A percentile compares a stretch with the other conserved stretches of the same genome.
These are phyloP conservation scores for Pestalotiopsis sp. DNA, from an alignment of 2,329 filamentous ascomycete species.

Conservation along the genomic window DNA sequence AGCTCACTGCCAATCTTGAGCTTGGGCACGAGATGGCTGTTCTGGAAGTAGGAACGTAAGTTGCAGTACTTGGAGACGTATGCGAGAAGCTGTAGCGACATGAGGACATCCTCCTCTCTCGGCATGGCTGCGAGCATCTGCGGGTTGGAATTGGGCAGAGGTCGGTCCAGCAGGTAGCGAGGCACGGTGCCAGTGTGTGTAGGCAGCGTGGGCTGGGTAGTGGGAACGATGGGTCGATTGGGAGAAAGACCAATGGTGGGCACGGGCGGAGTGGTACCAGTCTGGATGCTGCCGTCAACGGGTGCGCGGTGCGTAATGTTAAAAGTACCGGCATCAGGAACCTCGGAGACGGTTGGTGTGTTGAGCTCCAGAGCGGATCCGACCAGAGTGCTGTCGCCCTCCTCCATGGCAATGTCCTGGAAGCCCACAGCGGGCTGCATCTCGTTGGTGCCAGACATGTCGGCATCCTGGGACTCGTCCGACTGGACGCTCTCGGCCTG, in stretches of 20 bases:
- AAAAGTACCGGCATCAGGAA: conserved; percentile 87
- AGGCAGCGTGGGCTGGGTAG: conserved; percentile 74
- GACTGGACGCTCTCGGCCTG: conserved; percentile 81
- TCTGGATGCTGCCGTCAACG: conserved; percentile 83
- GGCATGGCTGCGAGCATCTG: conserved; percentile 89
- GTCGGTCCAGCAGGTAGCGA: conserved; percentile 77
- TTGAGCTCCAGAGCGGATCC: conserved; percentile 74
- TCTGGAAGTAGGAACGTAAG: conserved; percentile 91
- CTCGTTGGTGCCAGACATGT: conserved; percentile 79
- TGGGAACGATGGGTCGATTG: conserved; percentile 69
- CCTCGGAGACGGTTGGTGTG: conserved; percentile 78
- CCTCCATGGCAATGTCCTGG: conserved; percentile 79
- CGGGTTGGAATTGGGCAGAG: conserved; percentile 63
- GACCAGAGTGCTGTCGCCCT: conserved; percentile 78
- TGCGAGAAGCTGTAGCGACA: conserved; percentile 94
- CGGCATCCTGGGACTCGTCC: conserved; percentile 76
- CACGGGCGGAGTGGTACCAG: conserved; percentile 67
- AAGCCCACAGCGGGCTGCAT: conserved; percentile 84
- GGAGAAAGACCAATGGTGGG: conserved; percentile 74
- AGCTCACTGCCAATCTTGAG: conserved; percentile 89
- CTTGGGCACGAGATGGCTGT: conserved; percentile 88
- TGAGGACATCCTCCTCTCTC: conserved; percentile 93
- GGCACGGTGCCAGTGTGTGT: conserved; percentile 68
- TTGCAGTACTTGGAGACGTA: conserved; percentile 99
- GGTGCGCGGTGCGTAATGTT: conserved; percentile 88